Conservation (phyloP, 176 grass and related monocot species). For the Avena insularis region DNA sequence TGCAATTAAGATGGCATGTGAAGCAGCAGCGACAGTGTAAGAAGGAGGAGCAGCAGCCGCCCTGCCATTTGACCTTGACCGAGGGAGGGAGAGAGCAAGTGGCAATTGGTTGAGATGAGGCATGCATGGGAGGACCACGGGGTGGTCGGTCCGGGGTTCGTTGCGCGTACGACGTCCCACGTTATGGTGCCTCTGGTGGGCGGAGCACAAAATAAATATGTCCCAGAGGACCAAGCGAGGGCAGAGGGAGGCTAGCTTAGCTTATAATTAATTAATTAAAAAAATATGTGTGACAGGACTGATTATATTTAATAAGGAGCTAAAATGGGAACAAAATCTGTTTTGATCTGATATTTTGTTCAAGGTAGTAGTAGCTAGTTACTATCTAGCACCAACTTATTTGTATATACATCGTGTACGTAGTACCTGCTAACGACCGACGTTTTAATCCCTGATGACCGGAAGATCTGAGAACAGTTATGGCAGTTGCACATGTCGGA, state of each 20-base stretch:
- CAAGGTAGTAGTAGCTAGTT: neutral
- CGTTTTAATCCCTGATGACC: neutral
- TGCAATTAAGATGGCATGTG: slow-evolving; percentile 45
- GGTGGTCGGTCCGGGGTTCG: slow-evolving; percentile 58
- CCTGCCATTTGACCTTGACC: slow-evolving; percentile 30
- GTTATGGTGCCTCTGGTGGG: slow-evolving; percentile 40
- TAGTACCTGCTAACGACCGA: neutral
- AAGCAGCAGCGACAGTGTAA: slow-evolving; percentile 34
- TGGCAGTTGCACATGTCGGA: slow-evolving; percentile 14
- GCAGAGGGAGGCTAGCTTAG: neutral
- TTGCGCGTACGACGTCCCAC: slow-evolving; percentile 51
- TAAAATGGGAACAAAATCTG: neutral
- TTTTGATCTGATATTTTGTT: neutral
- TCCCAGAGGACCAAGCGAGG: neutral
- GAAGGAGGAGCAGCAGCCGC: slow-evolving; percentile 11
- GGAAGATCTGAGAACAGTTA: slow-evolving; percentile 23
- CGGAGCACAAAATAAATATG: slow-evolving; percentile 11
- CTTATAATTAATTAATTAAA: neutral
- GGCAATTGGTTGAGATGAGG: slow-evolving; percentile 16
- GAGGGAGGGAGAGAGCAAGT: neutral
- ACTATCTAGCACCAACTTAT: neutral
- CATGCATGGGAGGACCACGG: slow-evolving; percentile 30
- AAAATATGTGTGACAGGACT: no score
- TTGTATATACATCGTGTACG: neutral
- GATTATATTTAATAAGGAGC: neutral